Percentiles rank a stretch among this genome's conserved stretches.
These are phyloP conservation scores for Auricularia sp. DNA, from an alignment of 768 basidiomycete genomes.

Conservation along the genomic window DNA sequence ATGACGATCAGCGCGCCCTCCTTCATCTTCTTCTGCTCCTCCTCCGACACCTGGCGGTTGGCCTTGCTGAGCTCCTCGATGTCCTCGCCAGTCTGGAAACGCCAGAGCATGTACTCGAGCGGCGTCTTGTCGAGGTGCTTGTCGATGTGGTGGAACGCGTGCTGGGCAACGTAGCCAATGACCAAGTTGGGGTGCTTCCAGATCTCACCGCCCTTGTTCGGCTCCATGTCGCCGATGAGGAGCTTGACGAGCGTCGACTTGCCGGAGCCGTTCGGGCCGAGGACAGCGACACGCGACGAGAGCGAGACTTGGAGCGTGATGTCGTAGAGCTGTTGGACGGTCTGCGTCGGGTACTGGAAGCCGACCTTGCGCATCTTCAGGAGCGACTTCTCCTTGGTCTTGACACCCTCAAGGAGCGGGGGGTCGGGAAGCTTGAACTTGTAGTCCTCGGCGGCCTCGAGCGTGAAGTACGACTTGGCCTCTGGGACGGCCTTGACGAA, in stretches of 20 bases:
- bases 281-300: conserved; percentile 94
- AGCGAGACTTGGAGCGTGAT: conserved; percentile 95
- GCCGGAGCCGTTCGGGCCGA: conserved; percentile 98
- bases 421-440: conserved; percentile 97
- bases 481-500: conserved; percentile 94
- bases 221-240: conserved; percentile 91
- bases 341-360: conserved; percentile 87
- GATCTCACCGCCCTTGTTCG: conserved; percentile 92
- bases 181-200: conserved; percentile 99
- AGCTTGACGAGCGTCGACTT: conserved; percentile 97
- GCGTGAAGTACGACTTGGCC: conserved; percentile 95
- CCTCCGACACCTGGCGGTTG: conserved; percentile 73
- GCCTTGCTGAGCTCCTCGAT: conserved; percentile 94
- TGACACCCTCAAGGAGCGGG: conserved; percentile 96
- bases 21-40: conserved; percentile 93
- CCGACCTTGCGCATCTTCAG: conserved; percentile 97
- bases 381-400: conserved; percentile 97
- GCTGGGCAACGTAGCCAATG: conserved; percentile 97
- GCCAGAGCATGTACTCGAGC: conserved; percentile 99
- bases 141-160: conserved; percentile 99
- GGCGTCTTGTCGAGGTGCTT: conserved; percentile 97
- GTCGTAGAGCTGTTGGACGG: conserved; percentile 85
- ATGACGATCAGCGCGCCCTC: conserved; percentile 78
- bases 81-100: conserved; percentile 99
- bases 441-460: conserved; percentile 94